phyloP scores from a whole-genome alignment of 495 filamentous ascomycete species.

The Aspergillus steynii region DNA sequence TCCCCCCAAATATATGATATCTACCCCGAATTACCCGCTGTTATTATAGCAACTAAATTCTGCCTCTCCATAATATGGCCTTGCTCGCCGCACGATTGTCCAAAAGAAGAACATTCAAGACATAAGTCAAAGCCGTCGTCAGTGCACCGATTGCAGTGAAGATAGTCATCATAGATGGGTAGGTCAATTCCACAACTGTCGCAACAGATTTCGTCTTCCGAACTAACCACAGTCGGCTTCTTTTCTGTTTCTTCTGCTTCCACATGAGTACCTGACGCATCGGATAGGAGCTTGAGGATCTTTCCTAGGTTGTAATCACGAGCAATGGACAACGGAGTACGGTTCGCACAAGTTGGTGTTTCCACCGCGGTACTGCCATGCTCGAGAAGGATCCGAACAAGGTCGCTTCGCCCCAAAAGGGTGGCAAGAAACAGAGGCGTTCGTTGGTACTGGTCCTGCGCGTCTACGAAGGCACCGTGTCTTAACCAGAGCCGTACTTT shows the following conservation, averaged over 20 bases:
- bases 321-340: background rate
- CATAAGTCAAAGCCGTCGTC: background rate
- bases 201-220: background rate
- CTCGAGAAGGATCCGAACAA: constrained; percentile 1
- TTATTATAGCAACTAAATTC: background rate
- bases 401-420: background rate
- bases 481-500: background rate
- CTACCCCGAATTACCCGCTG: too few species aligned
- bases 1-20: too few species aligned
- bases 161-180: background rate
- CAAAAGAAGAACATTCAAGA: background rate
- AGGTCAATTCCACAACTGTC: background rate
- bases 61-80: background rate
- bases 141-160: background rate
- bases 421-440: constrained; percentile 6
- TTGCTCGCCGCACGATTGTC: background rate
- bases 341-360: background rate
- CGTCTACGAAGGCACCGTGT: background rate
- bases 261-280: background rate
- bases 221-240: background rate
- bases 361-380: constrained; percentile 2
- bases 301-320: background rate
- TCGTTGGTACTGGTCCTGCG: background rate
- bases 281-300: background rate
- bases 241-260: background rate